phyloP scores from a whole-genome alignment of 2,329 filamentous ascomycete genomes.

The Colletotrichum plurivorum region DNA sequence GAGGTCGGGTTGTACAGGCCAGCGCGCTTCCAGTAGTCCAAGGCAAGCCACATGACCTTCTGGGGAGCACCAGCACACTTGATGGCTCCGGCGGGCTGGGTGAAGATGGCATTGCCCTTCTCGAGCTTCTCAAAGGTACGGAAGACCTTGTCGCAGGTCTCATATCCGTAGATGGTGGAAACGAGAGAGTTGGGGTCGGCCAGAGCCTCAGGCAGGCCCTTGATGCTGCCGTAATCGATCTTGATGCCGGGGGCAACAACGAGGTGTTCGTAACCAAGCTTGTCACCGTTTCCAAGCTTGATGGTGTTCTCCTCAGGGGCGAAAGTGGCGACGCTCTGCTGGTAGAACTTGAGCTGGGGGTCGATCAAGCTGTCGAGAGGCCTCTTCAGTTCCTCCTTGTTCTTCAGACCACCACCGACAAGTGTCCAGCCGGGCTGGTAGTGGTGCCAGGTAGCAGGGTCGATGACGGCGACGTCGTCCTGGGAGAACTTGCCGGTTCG shows the following conservation, averaged over 20 bases:
- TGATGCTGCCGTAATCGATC: constrained; percentile 65
- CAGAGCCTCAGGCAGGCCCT: constrained; percentile 70
- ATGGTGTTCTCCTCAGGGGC: constrained; percentile 69
- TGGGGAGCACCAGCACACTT: constrained; percentile 75
- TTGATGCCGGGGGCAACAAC: constrained; percentile 72
- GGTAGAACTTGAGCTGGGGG: constrained; percentile 74
- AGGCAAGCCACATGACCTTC: constrained; percentile 74
- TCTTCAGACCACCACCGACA: constrained; percentile 76
- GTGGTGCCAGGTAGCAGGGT: constrained; percentile 74
- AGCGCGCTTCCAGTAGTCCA: constrained; percentile 70
- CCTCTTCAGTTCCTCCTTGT: constrained; percentile 69
- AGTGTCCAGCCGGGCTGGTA: constrained; percentile 81
- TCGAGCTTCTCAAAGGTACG: constrained; percentile 61
- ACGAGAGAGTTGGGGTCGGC: constrained; percentile 62
- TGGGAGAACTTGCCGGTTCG: constrained; percentile 67
- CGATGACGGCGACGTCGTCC: constrained; percentile 75
- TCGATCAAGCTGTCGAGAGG: constrained; percentile 68
- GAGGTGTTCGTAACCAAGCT: constrained; percentile 74
- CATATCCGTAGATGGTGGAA: constrained; percentile 71
- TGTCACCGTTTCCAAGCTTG: constrained; percentile 68
- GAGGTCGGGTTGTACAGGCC: constrained; percentile 63
- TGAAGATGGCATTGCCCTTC: constrained; percentile 70
- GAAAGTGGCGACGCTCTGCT: constrained; percentile 64
- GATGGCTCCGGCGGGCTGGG: constrained; percentile 69
- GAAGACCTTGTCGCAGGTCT: constrained; percentile 68